Evolutionary conservation across 2,329 filamentous ascomycete genomes (phyloP).

Genomic region (Aspergillus sp.): DNA sequence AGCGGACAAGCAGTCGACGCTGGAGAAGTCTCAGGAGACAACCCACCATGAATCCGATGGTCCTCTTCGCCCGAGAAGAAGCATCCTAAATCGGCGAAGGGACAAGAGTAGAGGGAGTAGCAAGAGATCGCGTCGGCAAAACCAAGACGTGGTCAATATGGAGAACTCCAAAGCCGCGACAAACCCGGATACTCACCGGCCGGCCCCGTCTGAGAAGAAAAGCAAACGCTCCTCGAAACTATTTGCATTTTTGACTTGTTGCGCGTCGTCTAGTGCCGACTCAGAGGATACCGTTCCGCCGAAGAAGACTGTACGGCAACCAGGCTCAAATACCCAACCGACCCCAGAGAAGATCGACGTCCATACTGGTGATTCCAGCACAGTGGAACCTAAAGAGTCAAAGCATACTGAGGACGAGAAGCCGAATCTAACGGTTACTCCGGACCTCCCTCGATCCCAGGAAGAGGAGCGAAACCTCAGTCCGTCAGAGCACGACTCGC

Average conservation of each 20-base stretch:
- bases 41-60: slow-evolving; percentile 41
- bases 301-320: slow-evolving; percentile 35
- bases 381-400: slow-evolving; percentile 30
- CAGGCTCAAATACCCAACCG: slow-evolving; percentile 27
- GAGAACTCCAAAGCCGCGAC: slow-evolving; percentile 24
- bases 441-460: slow-evolving; percentile 18
- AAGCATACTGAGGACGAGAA: slow-evolving; percentile 31
- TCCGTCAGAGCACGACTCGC: slow-evolving; percentile 30
- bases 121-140: slow-evolving; percentile 29
- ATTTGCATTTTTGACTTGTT: slow-evolving; percentile 42
- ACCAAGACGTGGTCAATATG: slow-evolving; percentile 23
- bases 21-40: slow-evolving; percentile 25
- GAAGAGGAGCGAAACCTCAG: slow-evolving; percentile 22
- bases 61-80: slow-evolving; percentile 57
- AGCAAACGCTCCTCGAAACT: slow-evolving; percentile 31
- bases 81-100: slow-evolving; percentile 53
- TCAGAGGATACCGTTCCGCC: slow-evolving; percentile 35
- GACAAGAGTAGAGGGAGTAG: slow-evolving; percentile 61
- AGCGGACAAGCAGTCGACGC: slow-evolving; percentile 24
- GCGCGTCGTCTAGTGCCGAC: slow-evolving; percentile 38
- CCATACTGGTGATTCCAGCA: slow-evolving; percentile 30
- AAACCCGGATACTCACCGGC: slow-evolving; percentile 21
- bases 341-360: slow-evolving; percentile 32
- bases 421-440: slow-evolving; percentile 20
- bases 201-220: slow-evolving; percentile 31